Percentiles rank a stretch among this genome's conserved stretches.
Conservation (phyloP, 2,329 filamentous ascomycete genomes). For the Fusarium citri region DNA sequence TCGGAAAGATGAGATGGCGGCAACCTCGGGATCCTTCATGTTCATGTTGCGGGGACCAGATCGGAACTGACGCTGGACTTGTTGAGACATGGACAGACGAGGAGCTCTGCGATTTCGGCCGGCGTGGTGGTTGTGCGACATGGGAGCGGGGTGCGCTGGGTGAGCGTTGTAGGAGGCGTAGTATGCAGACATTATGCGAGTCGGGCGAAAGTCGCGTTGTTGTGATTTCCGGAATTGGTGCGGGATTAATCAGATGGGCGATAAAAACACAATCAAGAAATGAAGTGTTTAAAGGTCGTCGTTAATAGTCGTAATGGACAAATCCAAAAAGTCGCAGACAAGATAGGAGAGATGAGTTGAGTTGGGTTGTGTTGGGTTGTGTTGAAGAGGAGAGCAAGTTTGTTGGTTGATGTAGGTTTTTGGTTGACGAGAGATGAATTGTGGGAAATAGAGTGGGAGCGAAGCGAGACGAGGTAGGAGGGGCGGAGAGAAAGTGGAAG, state of each 20-base stretch:
- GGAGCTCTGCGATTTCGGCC: constrained; percentile 88
- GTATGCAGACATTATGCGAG: constrained; percentile 70
- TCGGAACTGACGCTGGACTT: constrained; percentile 87
- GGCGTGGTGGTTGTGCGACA: constrained; percentile 82
- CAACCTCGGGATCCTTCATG: constrained; percentile 86
- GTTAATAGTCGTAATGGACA: constrained; percentile 22
- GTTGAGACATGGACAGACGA: constrained; percentile 82
- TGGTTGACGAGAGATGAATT: constrained; percentile 38
- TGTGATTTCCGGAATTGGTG: constrained; percentile 38
- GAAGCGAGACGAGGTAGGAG: constrained; percentile 47
- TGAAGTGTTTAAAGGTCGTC: constrained; percentile 24
- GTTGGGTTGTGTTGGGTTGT: constrained; percentile 2
- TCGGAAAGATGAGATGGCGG: constrained; percentile 81
- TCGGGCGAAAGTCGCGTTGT: constrained; percentile 25
- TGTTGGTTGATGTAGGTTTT: constrained; percentile 40
- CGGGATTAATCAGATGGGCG: constrained; percentile 45
- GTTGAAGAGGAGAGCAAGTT: constrained; percentile 28
- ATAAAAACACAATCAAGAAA: constrained; percentile 32
- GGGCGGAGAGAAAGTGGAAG: constrained; percentile 40
- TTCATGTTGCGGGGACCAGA: constrained; percentile 77
- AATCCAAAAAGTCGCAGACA: constrained; percentile 26
- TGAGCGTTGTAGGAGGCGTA: constrained; percentile 72
- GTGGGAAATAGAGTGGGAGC: constrained; percentile 44
- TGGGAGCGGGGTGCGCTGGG: constrained; percentile 67
- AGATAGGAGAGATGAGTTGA: constrained; percentile 6